These are phyloP conservation scores for Canavalia ensiformis DNA, from an alignment of 306 rosid genomes.

Conservation along the genomic window DNA sequence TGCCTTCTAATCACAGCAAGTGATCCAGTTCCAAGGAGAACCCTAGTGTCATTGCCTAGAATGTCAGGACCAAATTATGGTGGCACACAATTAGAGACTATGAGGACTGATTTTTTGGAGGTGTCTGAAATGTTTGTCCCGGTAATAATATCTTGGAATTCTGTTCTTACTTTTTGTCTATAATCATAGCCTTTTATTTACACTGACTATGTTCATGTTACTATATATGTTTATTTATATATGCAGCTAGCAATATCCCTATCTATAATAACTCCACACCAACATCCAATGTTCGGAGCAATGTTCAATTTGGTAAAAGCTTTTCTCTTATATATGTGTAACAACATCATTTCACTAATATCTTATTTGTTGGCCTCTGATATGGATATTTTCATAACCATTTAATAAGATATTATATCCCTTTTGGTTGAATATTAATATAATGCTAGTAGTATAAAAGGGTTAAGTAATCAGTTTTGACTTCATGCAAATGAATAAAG, in stretches of 20 bases:
- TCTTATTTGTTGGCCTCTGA: background rate
- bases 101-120: background rate
- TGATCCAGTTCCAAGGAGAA: slow-evolving; percentile 22
- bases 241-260: slow-evolving; percentile 40
- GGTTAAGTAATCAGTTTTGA: too few relatives aligned
- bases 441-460: too few relatives aligned
- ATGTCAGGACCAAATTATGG: background rate
- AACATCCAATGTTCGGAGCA: slow-evolving; percentile 36
- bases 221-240: background rate
- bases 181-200: background rate
- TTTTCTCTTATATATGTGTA: background rate
- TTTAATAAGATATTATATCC: too few relatives aligned
- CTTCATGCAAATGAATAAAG: too few relatives aligned
- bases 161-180: background rate
- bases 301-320: slow-evolving; percentile 43
- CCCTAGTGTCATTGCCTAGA: slow-evolving; percentile 24
- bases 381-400: too few relatives aligned
- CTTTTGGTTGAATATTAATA: too few relatives aligned
- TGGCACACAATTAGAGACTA: background rate
- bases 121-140: slow-evolving; percentile 27
- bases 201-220: slow-evolving; percentile 22
- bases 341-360: background rate
- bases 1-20: slow-evolving; percentile 37
- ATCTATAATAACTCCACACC: slow-evolving; percentile 36
- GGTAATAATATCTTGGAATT: slow-evolving; percentile 7